A percentile compares a stretch with the other conserved stretches of the same genome.
Evolutionary conservation across 1,139 yeast species (phyloP).

Genomic region (Candida dubliniensis): DNA sequence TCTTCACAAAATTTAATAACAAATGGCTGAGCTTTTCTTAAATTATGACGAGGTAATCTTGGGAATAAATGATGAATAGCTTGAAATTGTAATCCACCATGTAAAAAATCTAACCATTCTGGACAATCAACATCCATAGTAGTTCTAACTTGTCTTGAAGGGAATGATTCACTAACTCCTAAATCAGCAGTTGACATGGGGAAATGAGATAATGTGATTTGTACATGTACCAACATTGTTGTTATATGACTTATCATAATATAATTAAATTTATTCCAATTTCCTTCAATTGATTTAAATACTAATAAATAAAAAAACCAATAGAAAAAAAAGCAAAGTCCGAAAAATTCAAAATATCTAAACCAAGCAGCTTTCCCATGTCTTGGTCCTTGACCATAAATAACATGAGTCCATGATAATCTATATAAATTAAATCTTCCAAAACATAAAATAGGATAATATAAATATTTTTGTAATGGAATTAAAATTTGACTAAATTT

Average conservation of each 20-base stretch:
- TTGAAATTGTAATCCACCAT: slow-evolving; percentile 92
- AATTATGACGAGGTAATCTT: slow-evolving; percentile 82
- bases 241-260: slow-evolving; percentile 74
- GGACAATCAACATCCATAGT: slow-evolving; percentile 97
- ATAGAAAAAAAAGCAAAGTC: slow-evolving; percentile 64
- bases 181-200: slow-evolving; percentile 91
- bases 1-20: slow-evolving; percentile 73
- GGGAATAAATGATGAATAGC: slow-evolving; percentile 91
- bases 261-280: slow-evolving; percentile 53
- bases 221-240: slow-evolving; percentile 90
- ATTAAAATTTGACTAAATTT: slow-evolving; percentile 57
- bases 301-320: slow-evolving; percentile 78
- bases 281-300: slow-evolving; percentile 50
- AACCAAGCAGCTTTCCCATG: slow-evolving; percentile 86
- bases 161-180: slow-evolving; percentile 80
- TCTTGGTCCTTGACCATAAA: slow-evolving; percentile 74
- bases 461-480: slow-evolving; percentile 66
- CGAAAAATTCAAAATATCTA: slow-evolving; percentile 72
- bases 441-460: slow-evolving; percentile 77
- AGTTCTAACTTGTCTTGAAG: slow-evolving; percentile 79
- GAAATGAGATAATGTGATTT: slow-evolving; percentile 85
- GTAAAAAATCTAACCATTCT: slow-evolving; percentile 85
- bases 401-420: slow-evolving; percentile 73
- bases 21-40: slow-evolving; percentile 69
- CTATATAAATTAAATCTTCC: slow-evolving; percentile 86